Conservation (phyloP, 805 yeast genomes). For the Hanseniaspora taiwanica region DNA sequence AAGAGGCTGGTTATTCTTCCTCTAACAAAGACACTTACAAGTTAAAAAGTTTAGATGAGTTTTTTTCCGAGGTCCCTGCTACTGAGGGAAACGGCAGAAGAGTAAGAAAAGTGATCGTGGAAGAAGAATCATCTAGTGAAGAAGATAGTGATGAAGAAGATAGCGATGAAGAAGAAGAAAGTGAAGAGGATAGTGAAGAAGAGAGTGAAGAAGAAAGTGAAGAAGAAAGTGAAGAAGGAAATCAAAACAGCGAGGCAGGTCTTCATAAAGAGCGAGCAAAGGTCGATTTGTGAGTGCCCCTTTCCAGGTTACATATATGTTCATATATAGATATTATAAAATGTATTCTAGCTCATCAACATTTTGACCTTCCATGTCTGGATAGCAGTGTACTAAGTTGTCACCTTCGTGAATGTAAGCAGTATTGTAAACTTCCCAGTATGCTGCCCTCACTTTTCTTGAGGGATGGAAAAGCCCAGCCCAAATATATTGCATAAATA, state of each 20-base stretch:
- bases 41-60: conserved; percentile 77
- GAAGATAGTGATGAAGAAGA: conserved; percentile 22
- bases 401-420: conserved; percentile 66
- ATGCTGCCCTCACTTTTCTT: conserved; percentile 65
- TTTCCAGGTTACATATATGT: no score
- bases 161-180: conserved; percentile 16
- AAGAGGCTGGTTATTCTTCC: conserved; percentile 8
- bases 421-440: conserved; percentile 72
- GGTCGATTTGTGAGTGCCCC: no score
- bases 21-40: conserved; percentile 30
- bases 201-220: conserved; percentile 1
- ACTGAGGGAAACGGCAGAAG: conserved; percentile 7
- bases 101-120: conserved; percentile 14
- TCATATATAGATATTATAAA: no score
- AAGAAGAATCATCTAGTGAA: conserved; percentile 14
- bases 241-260: not conserved
- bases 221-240: not conserved
- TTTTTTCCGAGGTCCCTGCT: conserved; percentile 40
- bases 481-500: conserved; percentile 63
- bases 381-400: conserved; percentile 73
- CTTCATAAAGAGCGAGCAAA: no score
- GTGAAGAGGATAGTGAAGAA: conserved; percentile 5
- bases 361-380: conserved; percentile 31
- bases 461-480: conserved; percentile 93
- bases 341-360: conserved; percentile 25